These are phyloP conservation scores for Citrullus colocynthis DNA, from an alignment of 306 rosid genomes.

Conservation along the genomic window DNA sequence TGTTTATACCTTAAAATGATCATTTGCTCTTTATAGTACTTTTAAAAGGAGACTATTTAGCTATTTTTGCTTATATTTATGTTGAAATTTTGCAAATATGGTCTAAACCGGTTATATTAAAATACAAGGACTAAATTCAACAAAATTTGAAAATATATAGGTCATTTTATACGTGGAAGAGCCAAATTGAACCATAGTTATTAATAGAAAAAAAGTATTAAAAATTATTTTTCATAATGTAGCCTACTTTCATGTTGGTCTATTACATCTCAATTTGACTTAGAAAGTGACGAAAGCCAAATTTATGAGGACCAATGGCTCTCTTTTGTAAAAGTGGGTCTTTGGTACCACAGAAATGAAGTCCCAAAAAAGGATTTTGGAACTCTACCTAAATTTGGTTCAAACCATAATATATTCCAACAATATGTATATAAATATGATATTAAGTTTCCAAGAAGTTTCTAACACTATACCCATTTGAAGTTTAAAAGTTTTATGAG, in stretches of 20 bases:
- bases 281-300: conserved; percentile 4
- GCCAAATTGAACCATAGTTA: no score
- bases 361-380: neutral
- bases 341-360: conserved; percentile 4
- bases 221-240: neutral
- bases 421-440: no score
- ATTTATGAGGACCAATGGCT: conserved; percentile 4
- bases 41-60: no score
- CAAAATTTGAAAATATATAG: no score
- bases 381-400: neutral
- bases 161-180: no score
- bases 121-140: no score
- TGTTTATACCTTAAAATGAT: no score
- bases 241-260: conserved; percentile 1
- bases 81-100: no score
- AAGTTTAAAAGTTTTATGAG: neutral
- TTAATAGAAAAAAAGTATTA: no score
- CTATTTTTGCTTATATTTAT: no score
- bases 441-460: neutral
- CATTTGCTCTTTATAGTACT: no score
- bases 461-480: neutral
- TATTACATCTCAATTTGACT: neutral
- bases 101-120: no score
- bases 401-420: neutral
- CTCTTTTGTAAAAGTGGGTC: neutral